These are phyloP conservation scores for Magnolia kwangsiensis DNA, from an alignment of 164 flowering plant genomes.

Conservation along the genomic window DNA sequence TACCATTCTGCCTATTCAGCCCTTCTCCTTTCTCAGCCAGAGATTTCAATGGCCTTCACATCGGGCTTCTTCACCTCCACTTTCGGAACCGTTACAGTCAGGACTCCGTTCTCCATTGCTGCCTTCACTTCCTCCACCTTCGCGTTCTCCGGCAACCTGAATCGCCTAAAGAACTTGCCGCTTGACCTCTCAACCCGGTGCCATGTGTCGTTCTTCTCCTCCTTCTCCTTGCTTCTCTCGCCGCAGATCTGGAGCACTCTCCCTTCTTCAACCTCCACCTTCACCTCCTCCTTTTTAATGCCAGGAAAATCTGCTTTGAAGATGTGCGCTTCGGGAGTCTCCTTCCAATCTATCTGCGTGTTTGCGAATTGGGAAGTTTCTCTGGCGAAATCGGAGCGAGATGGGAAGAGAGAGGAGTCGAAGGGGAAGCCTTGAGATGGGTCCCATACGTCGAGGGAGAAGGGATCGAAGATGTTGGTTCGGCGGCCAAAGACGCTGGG, in stretches of 20 bases:
- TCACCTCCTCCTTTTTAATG: constrained; percentile 35
- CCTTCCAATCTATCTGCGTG: constrained; percentile 36
- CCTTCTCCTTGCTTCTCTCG: constrained; percentile 29
- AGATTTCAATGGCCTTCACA: constrained; percentile 27
- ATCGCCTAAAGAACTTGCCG: constrained; percentile 32
- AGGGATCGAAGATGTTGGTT: constrained; percentile 12
- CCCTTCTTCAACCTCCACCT: constrained; percentile 44
- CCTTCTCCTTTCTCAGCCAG: constrained; percentile 13
- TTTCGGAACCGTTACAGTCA: constrained; percentile 36
- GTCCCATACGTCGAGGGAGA: constrained; percentile 17
- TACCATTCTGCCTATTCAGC: neutral
- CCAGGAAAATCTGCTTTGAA: constrained; percentile 45
- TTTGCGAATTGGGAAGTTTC: constrained; percentile 16
- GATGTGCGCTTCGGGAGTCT: constrained; percentile 38
- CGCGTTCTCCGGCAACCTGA: constrained; percentile 39
- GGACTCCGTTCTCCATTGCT: constrained; percentile 33
- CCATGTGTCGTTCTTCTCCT: constrained; percentile 35
- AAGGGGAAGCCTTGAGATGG: constrained; percentile 14
- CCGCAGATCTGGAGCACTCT: constrained; percentile 35
- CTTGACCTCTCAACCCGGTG: constrained; percentile 32
- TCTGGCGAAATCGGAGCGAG: constrained; percentile 11
- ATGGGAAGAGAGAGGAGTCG: neutral
- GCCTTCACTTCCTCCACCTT: constrained; percentile 33
- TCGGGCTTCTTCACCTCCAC: constrained; percentile 24
- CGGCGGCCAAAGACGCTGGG: constrained; percentile 17